Conservation (phyloP, 164 flowering plant species). For the Buxus sempervirens region DNA sequence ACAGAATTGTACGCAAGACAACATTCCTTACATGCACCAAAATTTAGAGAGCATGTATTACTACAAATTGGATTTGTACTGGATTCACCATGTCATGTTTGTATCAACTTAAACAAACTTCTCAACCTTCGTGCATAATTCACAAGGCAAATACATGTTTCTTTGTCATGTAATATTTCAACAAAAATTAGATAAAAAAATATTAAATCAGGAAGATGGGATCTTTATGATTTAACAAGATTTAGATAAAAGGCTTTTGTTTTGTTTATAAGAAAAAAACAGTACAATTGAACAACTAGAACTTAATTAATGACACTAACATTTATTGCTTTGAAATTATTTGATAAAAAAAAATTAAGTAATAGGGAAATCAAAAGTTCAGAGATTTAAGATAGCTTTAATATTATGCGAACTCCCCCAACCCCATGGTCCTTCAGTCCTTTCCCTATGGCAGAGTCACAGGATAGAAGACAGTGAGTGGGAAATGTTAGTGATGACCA, state of each 20-base stretch:
- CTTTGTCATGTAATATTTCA: background rate
- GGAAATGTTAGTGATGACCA: too few relatives aligned
- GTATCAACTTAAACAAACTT: background rate
- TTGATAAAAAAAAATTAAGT: background rate
- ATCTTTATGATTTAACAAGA: too few relatives aligned
- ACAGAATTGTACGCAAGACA: too few relatives aligned
- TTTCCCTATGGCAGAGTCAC: background rate
- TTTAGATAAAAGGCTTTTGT: background rate
- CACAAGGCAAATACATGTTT: background rate
- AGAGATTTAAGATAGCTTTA: too few relatives aligned
- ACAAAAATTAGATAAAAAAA: too few relatives aligned
- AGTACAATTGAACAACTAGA: background rate
- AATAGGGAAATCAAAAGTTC: too few relatives aligned
- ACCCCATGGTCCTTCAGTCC: too few relatives aligned
- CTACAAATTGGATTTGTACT: background rate
- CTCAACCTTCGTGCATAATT: background rate
- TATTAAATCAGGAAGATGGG: background rate
- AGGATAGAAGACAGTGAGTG: background rate
- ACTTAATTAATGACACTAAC: too few relatives aligned
- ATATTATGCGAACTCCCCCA: too few relatives aligned
- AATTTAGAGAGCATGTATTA: too few relatives aligned
- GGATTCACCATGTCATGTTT: background rate
- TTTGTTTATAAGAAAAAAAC: too few relatives aligned
- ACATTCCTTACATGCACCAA: too few relatives aligned
- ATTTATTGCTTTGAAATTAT: background rate